Evolutionary conservation across 192 early-diverging fungal species (phyloP).

Genomic region (Endogone sp.): DNA sequence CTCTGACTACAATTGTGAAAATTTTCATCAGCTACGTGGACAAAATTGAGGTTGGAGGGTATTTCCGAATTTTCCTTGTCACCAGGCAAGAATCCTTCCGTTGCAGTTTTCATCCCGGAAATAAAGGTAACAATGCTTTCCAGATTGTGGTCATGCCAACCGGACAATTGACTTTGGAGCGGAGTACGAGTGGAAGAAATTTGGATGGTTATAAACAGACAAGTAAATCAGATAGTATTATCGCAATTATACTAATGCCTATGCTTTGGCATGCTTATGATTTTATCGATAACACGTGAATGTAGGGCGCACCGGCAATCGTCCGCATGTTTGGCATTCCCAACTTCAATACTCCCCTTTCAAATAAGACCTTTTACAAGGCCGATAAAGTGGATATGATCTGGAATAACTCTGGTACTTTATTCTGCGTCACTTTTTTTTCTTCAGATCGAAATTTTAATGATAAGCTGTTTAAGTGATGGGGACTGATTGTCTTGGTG

Average conservation of each 20-base stretch:
- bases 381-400: conserved; percentile 90
- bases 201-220: no score
- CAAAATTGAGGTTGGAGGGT: conserved; percentile 70
- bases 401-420: conserved; percentile 81
- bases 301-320: conserved; percentile 70
- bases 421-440: neutral
- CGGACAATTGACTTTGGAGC: no score
- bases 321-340: conserved; percentile 84
- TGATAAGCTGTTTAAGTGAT: no score
- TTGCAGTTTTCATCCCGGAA: conserved; percentile 92
- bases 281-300: no score
- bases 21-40: conserved; percentile 35
- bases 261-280: no score
- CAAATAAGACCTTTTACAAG: conserved; percentile 93
- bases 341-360: conserved; percentile 64
- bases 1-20: no score
- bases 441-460: no score
- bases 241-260: no score
- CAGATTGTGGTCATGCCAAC: no score
- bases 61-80: conserved; percentile 83
- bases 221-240: no score
- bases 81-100: conserved; percentile 75
- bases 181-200: no score
- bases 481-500: neutral
- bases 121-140: conserved; percentile 36